Evolutionary conservation across 306 rosid genomes (phyloP).

Genomic region (Castanopsis chinensis): DNA sequence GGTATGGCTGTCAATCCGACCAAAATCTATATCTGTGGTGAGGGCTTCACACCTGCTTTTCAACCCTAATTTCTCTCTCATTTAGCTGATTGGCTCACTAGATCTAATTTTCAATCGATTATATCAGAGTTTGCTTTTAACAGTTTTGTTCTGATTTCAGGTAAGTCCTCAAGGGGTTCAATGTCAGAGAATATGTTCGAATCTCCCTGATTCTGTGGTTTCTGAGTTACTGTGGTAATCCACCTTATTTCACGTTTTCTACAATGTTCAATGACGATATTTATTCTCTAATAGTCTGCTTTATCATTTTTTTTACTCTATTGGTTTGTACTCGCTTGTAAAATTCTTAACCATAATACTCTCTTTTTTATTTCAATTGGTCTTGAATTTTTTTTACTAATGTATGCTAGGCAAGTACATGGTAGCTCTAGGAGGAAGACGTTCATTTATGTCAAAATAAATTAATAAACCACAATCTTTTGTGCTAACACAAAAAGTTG

Average conservation of each 20-base stretch:
- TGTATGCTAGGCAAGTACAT: not conserved
- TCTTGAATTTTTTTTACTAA: not conserved
- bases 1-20: slow-evolving; percentile 83
- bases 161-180: slow-evolving; percentile 66
- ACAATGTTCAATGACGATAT: not conserved
- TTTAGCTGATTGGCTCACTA: not conserved
- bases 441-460: not conserved
- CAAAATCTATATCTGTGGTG: slow-evolving; percentile 64
- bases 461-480: not conserved
- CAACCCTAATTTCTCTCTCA: not conserved
- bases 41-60: slow-evolving; percentile 25
- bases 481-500: not conserved
- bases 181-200: slow-evolving; percentile 47
- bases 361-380: not conserved
- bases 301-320: not conserved
- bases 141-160: slow-evolving; percentile 32
- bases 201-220: slow-evolving; percentile 52
- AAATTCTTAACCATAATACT: slow-evolving; percentile 2
- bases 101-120: not conserved
- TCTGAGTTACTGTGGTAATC: slow-evolving; percentile 72
- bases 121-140: not conserved
- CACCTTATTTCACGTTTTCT: slow-evolving; percentile 8
- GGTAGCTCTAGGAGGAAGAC: not conserved
- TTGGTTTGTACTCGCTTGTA: not conserved
- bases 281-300: not conserved